Base-by-base conservation (phyloP, 495 filamentous ascomycete species). In the Annulohypoxylon stygium region DNA sequence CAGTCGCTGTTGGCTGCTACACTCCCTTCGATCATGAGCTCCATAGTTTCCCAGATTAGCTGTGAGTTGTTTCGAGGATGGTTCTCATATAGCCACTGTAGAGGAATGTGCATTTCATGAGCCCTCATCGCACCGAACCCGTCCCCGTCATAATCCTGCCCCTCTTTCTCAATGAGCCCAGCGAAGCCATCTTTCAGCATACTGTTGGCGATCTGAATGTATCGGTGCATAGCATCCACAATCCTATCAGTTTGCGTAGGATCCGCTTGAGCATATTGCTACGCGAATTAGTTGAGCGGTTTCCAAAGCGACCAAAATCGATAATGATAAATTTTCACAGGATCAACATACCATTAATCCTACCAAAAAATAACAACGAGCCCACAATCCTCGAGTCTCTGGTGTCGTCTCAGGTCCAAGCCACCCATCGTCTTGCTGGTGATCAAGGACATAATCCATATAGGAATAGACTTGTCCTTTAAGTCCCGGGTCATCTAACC, bases 351-450 rank as follows among this genome's bases (percentile, higher is more conserved):
- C 77, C 77, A 81, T 86, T 33, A 88, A 62, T n/a, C 87, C 88
- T 18, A 90, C 78, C 53, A 86, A 83, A 12, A 89, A 76, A 37
- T 85, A 81, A 61, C 81, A 87, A 25, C 87, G 81, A 12, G 81
- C 88, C 89, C 88, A 90, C 59, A 90, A 76, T 39, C 85, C 82
- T 64, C 88, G 79, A 4, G 79, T 76, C 14, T 80, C 69, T 12
- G 72, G 66, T 2, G 68, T 81, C 0, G 81, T 86, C 78, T 90
- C 89, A 0, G 86, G 86, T 2, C 89, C 88, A 34, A 91, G 73
- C 89, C 89, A 91, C 11, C 89, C 89, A 77, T 91, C 90, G 6
- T 73, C 70, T 60, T 84, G 81, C 55, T 90, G 86, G 53, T 83
- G 81, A 11, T 78, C 78, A 18, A 91, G 80, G 0, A 90, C 81